Conservation (phyloP, 202 grass and related monocot species). For the Musa balbisiana region DNA sequence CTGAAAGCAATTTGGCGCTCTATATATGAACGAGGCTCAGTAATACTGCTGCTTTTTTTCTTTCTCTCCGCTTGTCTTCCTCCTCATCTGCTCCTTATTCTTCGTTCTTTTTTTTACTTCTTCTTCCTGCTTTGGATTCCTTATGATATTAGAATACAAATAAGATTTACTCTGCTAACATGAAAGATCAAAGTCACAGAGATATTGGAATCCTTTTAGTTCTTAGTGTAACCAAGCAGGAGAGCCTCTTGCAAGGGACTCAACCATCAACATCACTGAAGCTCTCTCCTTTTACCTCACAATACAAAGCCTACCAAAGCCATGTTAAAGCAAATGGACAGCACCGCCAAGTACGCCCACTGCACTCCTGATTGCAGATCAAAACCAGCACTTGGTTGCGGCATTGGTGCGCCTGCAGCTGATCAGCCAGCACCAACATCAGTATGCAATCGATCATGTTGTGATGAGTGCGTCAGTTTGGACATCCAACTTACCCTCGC, state of each 20-base stretch:
- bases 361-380: slow-evolving; percentile 19
- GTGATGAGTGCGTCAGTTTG: not conserved
- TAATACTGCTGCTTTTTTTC: too few species aligned
- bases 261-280: not conserved
- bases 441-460: not conserved
- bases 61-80: too few species aligned
- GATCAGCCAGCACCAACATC: not conserved
- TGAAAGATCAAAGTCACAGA: not conserved
- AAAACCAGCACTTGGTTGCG: slow-evolving; percentile 35
- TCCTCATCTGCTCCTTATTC: too few species aligned
- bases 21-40: too few species aligned
- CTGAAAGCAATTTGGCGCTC: too few species aligned
- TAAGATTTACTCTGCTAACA: too few species aligned
- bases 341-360: slow-evolving; percentile 26
- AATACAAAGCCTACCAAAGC: slow-evolving; percentile 20
- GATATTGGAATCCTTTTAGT: not conserved
- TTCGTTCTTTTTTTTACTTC: too few species aligned
- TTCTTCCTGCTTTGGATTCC: too few species aligned
- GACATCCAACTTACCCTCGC: slow-evolving; percentile 37
- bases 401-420: slow-evolving; percentile 46
- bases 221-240: not conserved
- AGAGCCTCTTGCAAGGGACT: too few species aligned
- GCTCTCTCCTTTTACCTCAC: not conserved
- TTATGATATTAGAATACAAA: too few species aligned
- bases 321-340: slow-evolving; percentile 30